A percentile compares a stretch with the other conserved stretches of the same genome.
phyloP scores from a whole-genome alignment of 2,329 filamentous ascomycete species.

The Xylaria sp. region DNA sequence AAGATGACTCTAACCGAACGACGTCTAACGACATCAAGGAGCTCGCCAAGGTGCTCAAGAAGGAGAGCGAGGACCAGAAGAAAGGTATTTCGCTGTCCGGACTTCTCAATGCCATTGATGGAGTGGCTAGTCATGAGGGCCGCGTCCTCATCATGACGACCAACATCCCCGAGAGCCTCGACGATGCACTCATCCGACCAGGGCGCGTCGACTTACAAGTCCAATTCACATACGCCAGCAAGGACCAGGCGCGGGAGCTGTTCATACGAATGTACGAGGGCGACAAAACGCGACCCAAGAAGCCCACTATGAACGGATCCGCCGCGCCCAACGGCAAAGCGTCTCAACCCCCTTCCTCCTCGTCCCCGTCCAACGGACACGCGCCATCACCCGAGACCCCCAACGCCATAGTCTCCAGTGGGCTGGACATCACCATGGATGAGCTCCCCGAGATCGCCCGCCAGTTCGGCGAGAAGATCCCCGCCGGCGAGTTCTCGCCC shows the following conservation, averaged over 20 bases:
- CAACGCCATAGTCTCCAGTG: conserved; percentile 36
- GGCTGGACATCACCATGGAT: conserved; percentile 51
- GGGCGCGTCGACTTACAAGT: conserved; percentile 79
- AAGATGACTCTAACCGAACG: conserved; percentile 8
- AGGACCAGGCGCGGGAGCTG: conserved; percentile 65
- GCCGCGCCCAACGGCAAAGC: conserved; percentile 5
- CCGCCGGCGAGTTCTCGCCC: conserved; percentile 54
- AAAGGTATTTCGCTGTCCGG: conserved; percentile 78
- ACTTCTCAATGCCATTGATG: conserved; percentile 85
- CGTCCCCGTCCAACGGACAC: conserved; percentile 23
- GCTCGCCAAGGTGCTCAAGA: conserved; percentile 58
- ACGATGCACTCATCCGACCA: conserved; percentile 78
- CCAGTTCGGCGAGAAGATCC: conserved; percentile 63
- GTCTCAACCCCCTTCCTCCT: background rate
- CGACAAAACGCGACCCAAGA: conserved; percentile 47
- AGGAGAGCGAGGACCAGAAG: conserved; percentile 54
- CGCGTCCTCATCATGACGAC: conserved; percentile 86
- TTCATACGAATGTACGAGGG: conserved; percentile 71
- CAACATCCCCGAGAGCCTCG: conserved; percentile 78
- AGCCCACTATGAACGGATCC: conserved; percentile 16
- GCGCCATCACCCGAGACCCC: conserved; percentile 31
- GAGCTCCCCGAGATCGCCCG: conserved; percentile 59
- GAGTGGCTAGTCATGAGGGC: conserved; percentile 82
- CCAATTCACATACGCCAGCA: conserved; percentile 68
- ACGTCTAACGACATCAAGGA: conserved; percentile 53